Evolutionary conservation across 768 basidiomycete genomes (phyloP), one percentile per base, ranked within the genome.

Genomic region (Piloderma croceum): DNA sequence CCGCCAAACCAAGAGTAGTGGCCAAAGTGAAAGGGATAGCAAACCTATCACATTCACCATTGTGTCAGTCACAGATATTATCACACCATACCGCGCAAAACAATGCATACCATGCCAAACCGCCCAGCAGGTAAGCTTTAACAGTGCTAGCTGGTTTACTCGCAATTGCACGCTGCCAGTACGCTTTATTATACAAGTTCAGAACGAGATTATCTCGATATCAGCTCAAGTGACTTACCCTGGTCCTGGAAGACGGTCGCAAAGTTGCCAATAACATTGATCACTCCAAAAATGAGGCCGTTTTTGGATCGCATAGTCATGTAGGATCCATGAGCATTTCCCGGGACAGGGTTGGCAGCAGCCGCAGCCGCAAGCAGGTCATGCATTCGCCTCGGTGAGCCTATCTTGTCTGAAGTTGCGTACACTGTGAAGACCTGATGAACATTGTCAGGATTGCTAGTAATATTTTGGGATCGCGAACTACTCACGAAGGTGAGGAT

Each of bases 121-220:
- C 92, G 32, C 92, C 93, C 6, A 91, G 70, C 3, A 93, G 67
- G 64, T 90, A 97, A 0, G 87, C 92, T 60, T 91, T 92, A 43
- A 93, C 90, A 10, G 84, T 85, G n/a, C 74, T 81, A 2, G 77
- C 81, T 0, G 90, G 90, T 12, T 81, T 68, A 44, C 81, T 84
- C 2, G 93, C 92, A 54, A 96, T 90, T 1, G 91, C 91, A 10
- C 90, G 75, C 55, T 91, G 89, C 82, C 88, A 94, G 61, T 94
- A 97, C 1, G 87, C 83, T 53, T 87, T 81, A 49, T 74, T n/a
- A n/a, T n/a, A n/a, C n/a, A n/a, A n/a, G n/a, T n/a, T n/a, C n/a
- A n/a, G n/a, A n/a, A n/a, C n/a, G n/a, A n/a, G n/a, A n/a, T n/a
- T n/a, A n/a, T n/a, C 73, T 67, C 54, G 73, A 74, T 5, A 73